Evolutionary conservation across 2,329 filamentous ascomycete species (phyloP).

Genomic region (Elsinoe arachidis): DNA sequence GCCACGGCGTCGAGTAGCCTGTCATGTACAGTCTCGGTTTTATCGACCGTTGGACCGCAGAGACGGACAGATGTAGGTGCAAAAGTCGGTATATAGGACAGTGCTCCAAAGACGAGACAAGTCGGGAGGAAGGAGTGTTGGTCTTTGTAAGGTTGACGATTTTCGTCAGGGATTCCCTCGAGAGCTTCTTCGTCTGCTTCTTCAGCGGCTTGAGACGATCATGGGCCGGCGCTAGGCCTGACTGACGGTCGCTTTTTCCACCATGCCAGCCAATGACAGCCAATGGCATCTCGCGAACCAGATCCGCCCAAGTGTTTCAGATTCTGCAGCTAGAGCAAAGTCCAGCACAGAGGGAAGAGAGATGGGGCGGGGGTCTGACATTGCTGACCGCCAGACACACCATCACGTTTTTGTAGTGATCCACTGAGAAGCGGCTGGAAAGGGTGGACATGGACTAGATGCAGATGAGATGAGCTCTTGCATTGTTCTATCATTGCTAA

Average conservation of each 20-base stretch:
- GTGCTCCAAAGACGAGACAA: not conserved
- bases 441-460: not conserved
- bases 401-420: no score
- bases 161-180: constrained; percentile 1
- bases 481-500: no score
- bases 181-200: not conserved
- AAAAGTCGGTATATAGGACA: not conserved
- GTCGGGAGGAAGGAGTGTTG: not conserved
- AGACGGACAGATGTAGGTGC: not conserved
- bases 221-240: constrained; percentile 4
- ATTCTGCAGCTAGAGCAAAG: constrained; percentile 8
- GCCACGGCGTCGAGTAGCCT: not conserved
- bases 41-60: constrained; percentile 13
- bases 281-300: not conserved
- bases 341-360: not conserved
- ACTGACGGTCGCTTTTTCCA: not conserved
- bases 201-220: not conserved
- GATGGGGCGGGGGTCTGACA: not conserved
- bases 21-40: constrained; percentile 8
- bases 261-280: not conserved
- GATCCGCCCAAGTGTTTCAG: constrained; percentile 9
- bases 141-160: not conserved
- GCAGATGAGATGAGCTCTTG: not conserved
- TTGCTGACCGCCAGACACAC: not conserved
- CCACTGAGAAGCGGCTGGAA: not conserved